Evolutionary conservation across 257 asterid species (phyloP).

Genomic region (Solanum pimpinellifolium): DNA sequence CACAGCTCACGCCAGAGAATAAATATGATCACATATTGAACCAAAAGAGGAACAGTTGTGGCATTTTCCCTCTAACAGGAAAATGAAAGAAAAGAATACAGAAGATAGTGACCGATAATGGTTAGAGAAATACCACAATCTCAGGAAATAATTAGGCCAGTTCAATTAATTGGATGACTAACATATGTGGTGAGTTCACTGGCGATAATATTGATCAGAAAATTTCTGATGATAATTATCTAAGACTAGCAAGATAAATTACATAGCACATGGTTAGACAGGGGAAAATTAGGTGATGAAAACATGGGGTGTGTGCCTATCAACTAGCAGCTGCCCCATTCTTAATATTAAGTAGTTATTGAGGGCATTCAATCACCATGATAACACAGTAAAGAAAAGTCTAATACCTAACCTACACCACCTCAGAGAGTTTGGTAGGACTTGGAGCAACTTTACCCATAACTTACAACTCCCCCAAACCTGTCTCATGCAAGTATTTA

Average conservation of each 20-base stretch:
- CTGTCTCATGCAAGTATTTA: background rate
- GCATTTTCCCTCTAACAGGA: background rate
- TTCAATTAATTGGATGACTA: background rate
- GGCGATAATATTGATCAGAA: background rate
- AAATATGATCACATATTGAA: background rate
- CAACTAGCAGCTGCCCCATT: background rate
- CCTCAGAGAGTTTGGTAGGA: background rate
- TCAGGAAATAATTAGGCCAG: background rate
- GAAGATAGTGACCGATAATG: background rate
- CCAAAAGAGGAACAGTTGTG: background rate
- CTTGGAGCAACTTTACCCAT: background rate
- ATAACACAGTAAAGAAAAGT: background rate
- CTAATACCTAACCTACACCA: background rate
- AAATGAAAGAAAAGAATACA: background rate
- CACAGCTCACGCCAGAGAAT: background rate
- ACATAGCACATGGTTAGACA: background rate
- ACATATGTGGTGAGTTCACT: background rate
- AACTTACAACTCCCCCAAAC: background rate
- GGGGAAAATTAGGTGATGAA: background rate
- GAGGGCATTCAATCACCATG: background rate
- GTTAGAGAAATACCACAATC: background rate
- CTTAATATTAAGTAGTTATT: background rate
- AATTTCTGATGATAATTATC: background rate
- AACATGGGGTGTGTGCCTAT: background rate
- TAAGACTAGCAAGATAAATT: background rate